Evolutionary conservation across 495 filamentous ascomycete genomes (phyloP), one percentile per base, ranked within the genome.

Genomic region (Podospora anserina): DNA sequence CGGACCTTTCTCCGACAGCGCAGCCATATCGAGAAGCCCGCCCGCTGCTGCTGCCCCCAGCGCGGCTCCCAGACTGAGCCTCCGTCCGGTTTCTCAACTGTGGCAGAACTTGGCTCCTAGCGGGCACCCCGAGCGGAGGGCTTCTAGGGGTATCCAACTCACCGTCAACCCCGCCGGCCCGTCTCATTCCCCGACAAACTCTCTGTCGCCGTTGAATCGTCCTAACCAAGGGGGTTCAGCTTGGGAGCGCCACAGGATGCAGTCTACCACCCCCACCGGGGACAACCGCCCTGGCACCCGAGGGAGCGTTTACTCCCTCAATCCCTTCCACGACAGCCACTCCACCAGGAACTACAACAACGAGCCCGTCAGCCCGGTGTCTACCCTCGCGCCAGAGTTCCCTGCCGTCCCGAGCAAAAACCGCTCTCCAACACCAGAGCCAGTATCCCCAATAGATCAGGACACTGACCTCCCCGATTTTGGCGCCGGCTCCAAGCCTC

Each of bases 21-120:
- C 73, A 27, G 77, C 73, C 61, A 81, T 81, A 63, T 13, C n/a
- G 9, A 5, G 39, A 11, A 49, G 39, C 39, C 39, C 39, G 9
- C 39, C 39, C 7, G 4, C 7, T 32, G 4, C 7, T 32, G 68
- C 58, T 11, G 72, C 77, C 6, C 75, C 76, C 16, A 73, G 74
- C 66, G 79, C 79, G 19, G 89, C 88, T 19, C 91, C 94, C 3
- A 88, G 88, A 65, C 84, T 98, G 57, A 96, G 93, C 71, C 84
- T 97, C 62, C 90, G 92, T 53, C 95, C 94, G 0, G 86, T 96
- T 39, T 94, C 93, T 65, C 89, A 96, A 72, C 96, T 98, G 77
- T 84, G 90, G 15, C 93, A 93, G 9, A 89, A 87, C 68, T 82
- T 93, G 55, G 78, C 69, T 62, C 27, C 63, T n/a, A 66, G 65